phyloP scores from a whole-genome alignment of 495 filamentous ascomycete genomes.

The Hypoxylon lenormandii region DNA sequence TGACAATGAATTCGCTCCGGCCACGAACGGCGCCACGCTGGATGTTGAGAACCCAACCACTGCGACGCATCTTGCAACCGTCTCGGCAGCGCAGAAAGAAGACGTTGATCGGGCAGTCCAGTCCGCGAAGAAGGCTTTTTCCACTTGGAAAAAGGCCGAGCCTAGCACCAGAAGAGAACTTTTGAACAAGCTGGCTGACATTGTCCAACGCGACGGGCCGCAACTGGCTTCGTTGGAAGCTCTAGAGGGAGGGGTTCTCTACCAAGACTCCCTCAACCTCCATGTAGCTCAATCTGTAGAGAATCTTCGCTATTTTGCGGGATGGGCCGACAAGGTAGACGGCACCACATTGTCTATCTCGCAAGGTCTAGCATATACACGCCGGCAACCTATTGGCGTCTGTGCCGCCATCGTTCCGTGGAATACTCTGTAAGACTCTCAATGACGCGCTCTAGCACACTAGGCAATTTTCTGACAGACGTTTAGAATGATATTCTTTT shows the following conservation, averaged over 20 bases:
- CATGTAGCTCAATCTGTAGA: constrained; percentile 49
- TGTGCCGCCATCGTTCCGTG: constrained; percentile 59
- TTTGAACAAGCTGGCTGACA: constrained; percentile 56
- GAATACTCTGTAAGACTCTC: constrained; percentile 53
- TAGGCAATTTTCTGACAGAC: neutral
- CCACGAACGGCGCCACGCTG: constrained; percentile 37
- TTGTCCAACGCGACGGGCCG: constrained; percentile 52
- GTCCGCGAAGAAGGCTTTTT: constrained; percentile 52
- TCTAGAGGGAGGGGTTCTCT: constrained; percentile 52
- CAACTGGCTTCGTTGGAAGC: constrained; percentile 50
- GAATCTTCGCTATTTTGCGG: constrained; percentile 77
- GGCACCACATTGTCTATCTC: constrained; percentile 79
- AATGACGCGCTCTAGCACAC: constrained; percentile 9
- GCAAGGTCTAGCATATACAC: constrained; percentile 58
- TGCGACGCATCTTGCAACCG: constrained; percentile 13
- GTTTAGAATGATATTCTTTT: constrained; percentile 4
- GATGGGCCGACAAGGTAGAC: constrained; percentile 81
- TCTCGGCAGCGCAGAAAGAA: constrained; percentile 62
- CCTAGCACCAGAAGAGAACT: constrained; percentile 48
- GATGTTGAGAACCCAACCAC: constrained; percentile 43
- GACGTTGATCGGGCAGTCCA: constrained; percentile 66
- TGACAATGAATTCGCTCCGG: constrained; percentile 54
- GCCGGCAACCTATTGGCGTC: constrained; percentile 57
- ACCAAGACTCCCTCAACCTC: constrained; percentile 40
- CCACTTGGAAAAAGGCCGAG: constrained; percentile 61